Conservation (phyloP, 345 rosid species). For the Hibiscus syriacus region DNA sequence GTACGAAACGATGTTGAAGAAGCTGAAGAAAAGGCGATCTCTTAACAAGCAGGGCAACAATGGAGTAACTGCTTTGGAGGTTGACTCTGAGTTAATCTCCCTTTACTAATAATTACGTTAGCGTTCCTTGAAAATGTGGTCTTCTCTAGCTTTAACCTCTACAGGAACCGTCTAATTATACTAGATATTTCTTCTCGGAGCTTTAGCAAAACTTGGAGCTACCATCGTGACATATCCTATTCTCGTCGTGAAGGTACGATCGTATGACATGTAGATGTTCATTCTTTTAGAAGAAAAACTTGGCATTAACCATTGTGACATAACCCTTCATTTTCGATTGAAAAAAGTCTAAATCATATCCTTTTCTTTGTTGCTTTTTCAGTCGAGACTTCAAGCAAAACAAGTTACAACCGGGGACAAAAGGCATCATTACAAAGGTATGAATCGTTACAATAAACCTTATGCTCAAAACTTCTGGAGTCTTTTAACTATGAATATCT, state of each 20-base stretch:
- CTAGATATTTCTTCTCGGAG: slow-evolving; percentile 93
- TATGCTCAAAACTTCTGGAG: not conserved
- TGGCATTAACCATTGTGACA: not conserved
- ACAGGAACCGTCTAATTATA: slow-evolving; percentile 17
- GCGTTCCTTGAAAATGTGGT: not conserved
- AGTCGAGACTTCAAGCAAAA: slow-evolving; percentile 94
- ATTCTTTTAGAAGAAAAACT: not conserved
- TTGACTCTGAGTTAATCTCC: slow-evolving; percentile 22
- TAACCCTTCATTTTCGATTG: too few species aligned
- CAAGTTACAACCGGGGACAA: slow-evolving; percentile 62
- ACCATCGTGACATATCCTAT: slow-evolving; percentile 93
- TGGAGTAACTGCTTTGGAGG: slow-evolving; percentile 77
- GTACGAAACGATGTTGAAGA: slow-evolving; percentile 87
- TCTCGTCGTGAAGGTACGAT: slow-evolving; percentile 72
- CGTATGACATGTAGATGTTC: slow-evolving; percentile 20
- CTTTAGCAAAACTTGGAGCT: slow-evolving; percentile 97
- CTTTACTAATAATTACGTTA: not conserved
- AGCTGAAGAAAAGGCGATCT: slow-evolving; percentile 55
- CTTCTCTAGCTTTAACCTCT: slow-evolving; percentile 1
- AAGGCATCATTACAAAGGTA: slow-evolving; percentile 81
- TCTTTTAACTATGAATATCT: not conserved
- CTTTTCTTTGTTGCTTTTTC: slow-evolving; percentile 16
- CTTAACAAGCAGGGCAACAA: slow-evolving; percentile 39
- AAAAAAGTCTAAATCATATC: not conserved
- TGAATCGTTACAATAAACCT: not conserved